Evolutionary conservation across 2,329 filamentous ascomycete genomes (phyloP).

Genomic region (Cercospora zeae-maydis): DNA sequence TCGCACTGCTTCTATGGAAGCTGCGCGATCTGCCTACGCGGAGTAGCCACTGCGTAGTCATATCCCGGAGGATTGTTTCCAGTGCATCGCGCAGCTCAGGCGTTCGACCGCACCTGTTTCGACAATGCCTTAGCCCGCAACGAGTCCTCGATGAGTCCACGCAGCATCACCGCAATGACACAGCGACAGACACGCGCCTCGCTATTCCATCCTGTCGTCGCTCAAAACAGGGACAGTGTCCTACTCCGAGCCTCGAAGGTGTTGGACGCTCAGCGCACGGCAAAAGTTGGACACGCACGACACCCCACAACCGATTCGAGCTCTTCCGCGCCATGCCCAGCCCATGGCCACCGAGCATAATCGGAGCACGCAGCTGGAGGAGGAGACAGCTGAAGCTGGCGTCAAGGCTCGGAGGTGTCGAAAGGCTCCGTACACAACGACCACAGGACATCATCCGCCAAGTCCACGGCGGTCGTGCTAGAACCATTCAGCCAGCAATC

Average conservation of each 20-base stretch:
- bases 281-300: neutral
- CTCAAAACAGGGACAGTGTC: neutral
- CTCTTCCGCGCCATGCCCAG: neutral
- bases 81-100: neutral
- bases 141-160: too few species aligned
- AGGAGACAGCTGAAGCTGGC: neutral
- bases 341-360: neutral
- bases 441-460: neutral
- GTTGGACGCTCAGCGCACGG: neutral
- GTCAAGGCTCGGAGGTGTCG: neutral
- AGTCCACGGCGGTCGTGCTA: neutral
- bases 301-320: neutral
- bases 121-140: neutral
- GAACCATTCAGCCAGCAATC: neutral
- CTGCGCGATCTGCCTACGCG: neutral
- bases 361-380: neutral
- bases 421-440: neutral
- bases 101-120: neutral
- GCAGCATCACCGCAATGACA: too few species aligned
- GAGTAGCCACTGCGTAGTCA: neutral
- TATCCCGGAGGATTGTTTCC: neutral
- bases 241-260: neutral
- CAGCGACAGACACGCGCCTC: too few species aligned
- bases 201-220: neutral
- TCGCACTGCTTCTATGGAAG: neutral